Conservation (phyloP, 129 eudicot genomes). For the Kitagawia praeruptora region DNA sequence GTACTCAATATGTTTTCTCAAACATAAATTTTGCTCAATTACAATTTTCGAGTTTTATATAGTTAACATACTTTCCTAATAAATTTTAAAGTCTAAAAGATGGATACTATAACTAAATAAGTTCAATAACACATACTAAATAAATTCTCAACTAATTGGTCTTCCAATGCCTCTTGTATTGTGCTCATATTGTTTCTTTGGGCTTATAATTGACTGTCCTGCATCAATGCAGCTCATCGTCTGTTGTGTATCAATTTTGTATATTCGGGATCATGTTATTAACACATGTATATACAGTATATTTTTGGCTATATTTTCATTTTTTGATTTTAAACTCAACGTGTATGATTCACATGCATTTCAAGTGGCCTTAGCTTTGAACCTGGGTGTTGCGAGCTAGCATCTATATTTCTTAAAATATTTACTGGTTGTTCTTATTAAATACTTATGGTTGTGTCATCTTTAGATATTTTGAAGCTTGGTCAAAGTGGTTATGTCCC, state of each 20-base stretch:
- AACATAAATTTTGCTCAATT: not conserved
- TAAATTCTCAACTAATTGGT: not conserved
- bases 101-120: not conserved
- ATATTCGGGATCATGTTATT: not conserved
- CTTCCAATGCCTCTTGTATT: not conserved
- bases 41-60: not conserved
- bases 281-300: not conserved
- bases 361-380: not conserved
- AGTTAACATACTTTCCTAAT: too few relatives aligned
- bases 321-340: not conserved
- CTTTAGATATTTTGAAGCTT: constrained; percentile 34
- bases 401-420: not conserved
- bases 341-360: not conserved
- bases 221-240: not conserved
- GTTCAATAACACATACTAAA: too few relatives aligned
- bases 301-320: not conserved
- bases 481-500: constrained; percentile 26
- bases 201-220: not conserved
- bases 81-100: too few relatives aligned
- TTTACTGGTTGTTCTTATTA: not conserved
- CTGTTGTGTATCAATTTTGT: not conserved
- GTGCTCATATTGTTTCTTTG: not conserved
- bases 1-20: not conserved
- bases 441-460: not conserved
- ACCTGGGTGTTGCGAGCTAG: not conserved